A percentile compares a stretch with the other conserved stretches of the same genome.
These are phyloP conservation scores for Aspergillus neoniger DNA, from an alignment of 2,329 filamentous ascomycete species.

Conservation along the genomic window DNA sequence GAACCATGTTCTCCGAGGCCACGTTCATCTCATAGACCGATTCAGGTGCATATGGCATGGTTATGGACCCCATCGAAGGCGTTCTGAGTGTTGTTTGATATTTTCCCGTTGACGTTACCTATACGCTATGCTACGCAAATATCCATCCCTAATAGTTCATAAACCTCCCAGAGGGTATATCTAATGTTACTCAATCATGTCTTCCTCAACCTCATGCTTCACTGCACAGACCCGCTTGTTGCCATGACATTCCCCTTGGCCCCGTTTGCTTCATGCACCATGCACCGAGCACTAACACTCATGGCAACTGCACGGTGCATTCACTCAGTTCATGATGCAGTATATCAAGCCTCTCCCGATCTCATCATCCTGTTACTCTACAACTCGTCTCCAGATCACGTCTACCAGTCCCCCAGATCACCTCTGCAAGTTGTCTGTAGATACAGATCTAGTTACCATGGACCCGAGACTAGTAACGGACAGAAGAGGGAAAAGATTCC, in stretches of 20 bases:
- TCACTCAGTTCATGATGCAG: neutral
- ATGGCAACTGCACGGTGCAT: neutral
- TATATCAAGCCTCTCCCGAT: neutral
- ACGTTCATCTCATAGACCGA: constrained; percentile 80
- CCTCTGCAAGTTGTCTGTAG: neutral
- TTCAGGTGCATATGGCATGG: constrained; percentile 33
- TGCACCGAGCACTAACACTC: neutral
- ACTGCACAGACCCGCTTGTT: neutral
- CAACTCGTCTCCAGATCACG: neutral
- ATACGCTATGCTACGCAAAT: constrained; percentile 17
- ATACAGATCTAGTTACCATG: neutral
- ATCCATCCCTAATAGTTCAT: constrained; percentile 21
- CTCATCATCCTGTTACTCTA: neutral
- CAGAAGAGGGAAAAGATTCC: neutral
- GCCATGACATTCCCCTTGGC: neutral
- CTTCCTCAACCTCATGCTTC: neutral
- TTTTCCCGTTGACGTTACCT: constrained; percentile 28
- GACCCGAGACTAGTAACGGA: neutral
- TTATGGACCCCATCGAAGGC: constrained; percentile 28
- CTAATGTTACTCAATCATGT: constrained; percentile 29
- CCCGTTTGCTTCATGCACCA: neutral
- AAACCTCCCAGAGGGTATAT: constrained; percentile 30
- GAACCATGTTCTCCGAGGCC: constrained; percentile 79
- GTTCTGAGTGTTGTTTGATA: constrained; percentile 35
- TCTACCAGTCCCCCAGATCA: no score